phyloP scores from a whole-genome alignment of 768 basidiomycete species.

The Leucosporidium creatinivorum region DNA sequence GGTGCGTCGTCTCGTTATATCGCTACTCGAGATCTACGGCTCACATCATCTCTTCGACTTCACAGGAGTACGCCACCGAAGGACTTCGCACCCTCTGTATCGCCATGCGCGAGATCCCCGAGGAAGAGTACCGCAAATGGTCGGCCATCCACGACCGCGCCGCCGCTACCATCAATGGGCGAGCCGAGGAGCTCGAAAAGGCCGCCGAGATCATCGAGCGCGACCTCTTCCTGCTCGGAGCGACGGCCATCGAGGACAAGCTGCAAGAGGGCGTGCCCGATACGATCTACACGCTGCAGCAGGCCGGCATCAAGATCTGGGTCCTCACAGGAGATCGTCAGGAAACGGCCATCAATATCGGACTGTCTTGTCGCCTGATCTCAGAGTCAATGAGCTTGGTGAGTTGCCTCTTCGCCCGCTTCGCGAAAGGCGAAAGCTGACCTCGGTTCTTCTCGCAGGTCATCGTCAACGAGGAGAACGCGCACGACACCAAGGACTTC shows the following conservation, averaged over 20 bases:
- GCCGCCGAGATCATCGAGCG: slow-evolving; percentile 91
- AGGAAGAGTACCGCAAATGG: slow-evolving; percentile 88
- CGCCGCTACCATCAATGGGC: slow-evolving; percentile 88
- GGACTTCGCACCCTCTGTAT: slow-evolving; percentile 94
- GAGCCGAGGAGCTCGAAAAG: slow-evolving; percentile 85
- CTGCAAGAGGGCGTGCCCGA: slow-evolving; percentile 98
- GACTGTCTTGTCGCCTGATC: slow-evolving; percentile 91
- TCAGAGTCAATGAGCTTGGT: slow-evolving; percentile 98
- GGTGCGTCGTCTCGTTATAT: slow-evolving; percentile 45
- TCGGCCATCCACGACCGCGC: slow-evolving; percentile 78
- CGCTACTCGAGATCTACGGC: slow-evolving; percentile 7
- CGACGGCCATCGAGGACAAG: slow-evolving; percentile 98
- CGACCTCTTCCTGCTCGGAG: slow-evolving; percentile 79
- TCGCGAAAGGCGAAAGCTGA: background rate
- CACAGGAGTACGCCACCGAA: slow-evolving; percentile 89
- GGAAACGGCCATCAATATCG: slow-evolving; percentile 99
- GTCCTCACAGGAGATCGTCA: slow-evolving; percentile 96
- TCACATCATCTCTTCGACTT: background rate
- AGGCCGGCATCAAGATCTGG: slow-evolving; percentile 99
- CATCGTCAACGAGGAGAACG: slow-evolving; percentile 83
- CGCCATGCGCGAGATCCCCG: slow-evolving; percentile 83
- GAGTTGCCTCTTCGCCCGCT: slow-evolving; percentile 31
- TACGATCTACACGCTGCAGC: slow-evolving; percentile 92
- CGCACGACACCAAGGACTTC: slow-evolving; percentile 74
- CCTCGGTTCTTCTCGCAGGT: slow-evolving; percentile 50